A percentile compares a stretch with the other conserved stretches of the same genome.
Evolutionary conservation across 768 basidiomycete genomes (phyloP).

Genomic region (Pleurotus tuber-regium): DNA sequence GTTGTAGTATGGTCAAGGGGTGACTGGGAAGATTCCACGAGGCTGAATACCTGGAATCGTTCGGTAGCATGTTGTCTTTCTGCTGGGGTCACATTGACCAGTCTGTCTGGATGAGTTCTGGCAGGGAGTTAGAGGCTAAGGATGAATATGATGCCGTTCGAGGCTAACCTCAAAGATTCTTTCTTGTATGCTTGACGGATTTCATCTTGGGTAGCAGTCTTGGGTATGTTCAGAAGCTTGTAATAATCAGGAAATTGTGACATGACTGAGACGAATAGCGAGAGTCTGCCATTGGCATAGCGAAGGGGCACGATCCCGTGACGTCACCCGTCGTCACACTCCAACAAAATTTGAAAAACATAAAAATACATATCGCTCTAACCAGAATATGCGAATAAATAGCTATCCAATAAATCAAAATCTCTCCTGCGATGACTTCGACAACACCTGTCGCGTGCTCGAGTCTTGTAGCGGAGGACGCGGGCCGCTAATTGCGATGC

Average conservation of each 20-base stretch:
- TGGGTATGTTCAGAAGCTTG: conserved; percentile 52
- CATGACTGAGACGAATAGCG: conserved; percentile 40
- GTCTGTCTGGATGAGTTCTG: conserved; percentile 88
- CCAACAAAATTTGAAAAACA: background rate
- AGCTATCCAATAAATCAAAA: conserved; percentile 40
- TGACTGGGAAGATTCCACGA: background rate
- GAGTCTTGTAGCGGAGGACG: conserved; percentile 17
- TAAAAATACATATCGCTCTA: conserved; percentile 12
- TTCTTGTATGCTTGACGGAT: conserved; percentile 76
- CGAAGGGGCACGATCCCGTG: conserved; percentile 4
- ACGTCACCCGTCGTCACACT: conserved; percentile 13
- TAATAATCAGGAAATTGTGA: conserved; percentile 83
- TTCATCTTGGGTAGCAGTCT: conserved; percentile 64
- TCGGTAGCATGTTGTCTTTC: conserved; percentile 80
- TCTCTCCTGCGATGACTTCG: conserved; percentile 30
- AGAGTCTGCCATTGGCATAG: background rate
- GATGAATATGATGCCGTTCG: background rate
- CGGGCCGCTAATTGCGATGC: conserved; percentile 29
- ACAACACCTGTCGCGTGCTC: conserved; percentile 18
- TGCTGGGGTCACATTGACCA: conserved; percentile 63
- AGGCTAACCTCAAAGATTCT: conserved; percentile 66
- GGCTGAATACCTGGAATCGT: conserved; percentile 66
- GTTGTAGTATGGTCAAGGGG: conserved; percentile 3
- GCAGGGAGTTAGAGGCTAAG: too few species aligned
- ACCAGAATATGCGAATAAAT: conserved; percentile 1